These are phyloP conservation scores for Gossypium gossypioides DNA, from an alignment of 441 rosid species.

Conservation along the genomic window DNA sequence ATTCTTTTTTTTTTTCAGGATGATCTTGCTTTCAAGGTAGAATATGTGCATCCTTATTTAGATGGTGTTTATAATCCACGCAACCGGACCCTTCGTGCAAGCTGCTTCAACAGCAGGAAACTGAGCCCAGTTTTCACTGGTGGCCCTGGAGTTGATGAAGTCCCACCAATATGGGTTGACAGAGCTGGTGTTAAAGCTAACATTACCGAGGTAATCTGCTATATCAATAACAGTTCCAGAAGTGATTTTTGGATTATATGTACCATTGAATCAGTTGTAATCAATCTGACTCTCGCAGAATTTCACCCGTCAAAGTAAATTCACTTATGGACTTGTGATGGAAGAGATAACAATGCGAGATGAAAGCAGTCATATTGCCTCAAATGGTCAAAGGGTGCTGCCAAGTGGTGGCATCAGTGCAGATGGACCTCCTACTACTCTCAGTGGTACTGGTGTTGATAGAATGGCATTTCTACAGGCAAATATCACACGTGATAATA, in stretches of 20 bases:
- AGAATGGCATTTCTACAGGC: conserved; percentile 84
- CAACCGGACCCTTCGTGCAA: conserved; percentile 67
- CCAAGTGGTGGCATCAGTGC: conserved; percentile 95
- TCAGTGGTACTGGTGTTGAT: conserved; percentile 92
- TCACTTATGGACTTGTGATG: conserved; percentile 91
- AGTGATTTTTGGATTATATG: conserved; percentile 2
- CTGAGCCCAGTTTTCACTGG: conserved; percentile 96
- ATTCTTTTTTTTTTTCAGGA: conserved; percentile 11
- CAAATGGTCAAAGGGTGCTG: conserved; percentile 76
- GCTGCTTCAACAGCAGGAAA: conserved; percentile 93
- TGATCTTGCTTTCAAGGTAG: conserved; percentile 66
- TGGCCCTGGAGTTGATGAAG: conserved; percentile 94
- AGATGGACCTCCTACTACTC: conserved; percentile 97
- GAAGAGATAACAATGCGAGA: conserved; percentile 96
- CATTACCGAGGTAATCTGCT: conserved; percentile 71
- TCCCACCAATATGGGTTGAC: conserved; percentile 97
- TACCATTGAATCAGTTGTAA: conserved; percentile 8
- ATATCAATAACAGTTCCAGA: neutral
- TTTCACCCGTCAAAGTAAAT: conserved; percentile 94
- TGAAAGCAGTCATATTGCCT: conserved; percentile 82
- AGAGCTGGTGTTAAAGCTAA: conserved; percentile 91
- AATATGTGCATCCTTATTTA: conserved; percentile 87
- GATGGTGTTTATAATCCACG: conserved; percentile 73
- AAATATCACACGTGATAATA: conserved; percentile 88
- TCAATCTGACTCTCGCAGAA: conserved; percentile 39